phyloP scores from a whole-genome alignment of 2,329 filamentous ascomycete species.

The Graphiopsis chlorocephala region DNA sequence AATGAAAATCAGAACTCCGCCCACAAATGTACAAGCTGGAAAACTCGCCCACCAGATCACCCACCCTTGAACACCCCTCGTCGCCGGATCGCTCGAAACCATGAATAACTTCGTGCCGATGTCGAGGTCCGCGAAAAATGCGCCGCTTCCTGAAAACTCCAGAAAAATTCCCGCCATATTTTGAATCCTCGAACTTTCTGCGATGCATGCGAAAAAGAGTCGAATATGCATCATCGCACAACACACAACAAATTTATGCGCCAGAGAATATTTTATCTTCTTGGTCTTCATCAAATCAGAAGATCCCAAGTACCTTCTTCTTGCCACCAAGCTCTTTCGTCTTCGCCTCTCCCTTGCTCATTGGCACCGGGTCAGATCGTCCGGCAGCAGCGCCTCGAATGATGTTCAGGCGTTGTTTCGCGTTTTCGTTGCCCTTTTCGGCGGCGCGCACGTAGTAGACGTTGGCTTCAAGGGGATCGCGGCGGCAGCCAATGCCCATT shows the following conservation, averaged over 20 bases:
- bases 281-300: slow-evolving; percentile 18
- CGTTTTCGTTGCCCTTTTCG: slow-evolving; percentile 84
- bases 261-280: background rate
- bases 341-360: slow-evolving; percentile 34
- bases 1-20: background rate
- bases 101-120: background rate
- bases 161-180: background rate
- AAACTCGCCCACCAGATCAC: background rate
- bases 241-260: background rate
- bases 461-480: slow-evolving; percentile 93
- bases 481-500: slow-evolving; percentile 93
- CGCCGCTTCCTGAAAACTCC: background rate
- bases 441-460: slow-evolving; percentile 98
- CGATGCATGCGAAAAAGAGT: background rate
- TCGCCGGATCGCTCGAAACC: background rate
- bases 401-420: slow-evolving; percentile 79
- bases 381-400: slow-evolving; percentile 78
- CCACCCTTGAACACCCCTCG: background rate
- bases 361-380: slow-evolving; percentile 41
- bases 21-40: background rate
- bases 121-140: background rate
- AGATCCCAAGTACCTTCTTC: slow-evolving; percentile 33
- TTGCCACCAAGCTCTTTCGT: slow-evolving; percentile 31
- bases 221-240: background rate
- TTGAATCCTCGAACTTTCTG: background rate